Evolutionary conservation across 352 stramenopile genomes (phyloP), one percentile per base, ranked within the genome.

Genomic region (Hyphochytrium catenoides): DNA sequence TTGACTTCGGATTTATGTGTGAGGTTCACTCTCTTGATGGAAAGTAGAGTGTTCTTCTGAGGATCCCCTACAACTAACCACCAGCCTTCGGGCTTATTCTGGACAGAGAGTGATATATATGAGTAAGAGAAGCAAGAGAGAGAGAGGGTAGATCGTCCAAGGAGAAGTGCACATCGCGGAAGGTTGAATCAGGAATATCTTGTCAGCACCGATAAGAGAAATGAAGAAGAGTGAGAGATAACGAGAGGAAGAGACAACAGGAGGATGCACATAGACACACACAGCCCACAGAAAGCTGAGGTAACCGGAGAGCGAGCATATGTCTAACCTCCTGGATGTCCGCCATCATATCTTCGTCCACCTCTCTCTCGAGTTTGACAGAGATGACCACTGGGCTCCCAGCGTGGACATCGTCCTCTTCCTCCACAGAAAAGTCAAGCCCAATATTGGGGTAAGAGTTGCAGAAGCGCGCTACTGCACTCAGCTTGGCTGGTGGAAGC

Each of bases 401-500:
- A 16, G 70, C 72, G 3, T 66, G 70, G 16, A 97, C 51, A 38
- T 92, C 67, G 51, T 94, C 82, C 21, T 68, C 44, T 46, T 94
- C 78, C 26, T 79, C 46, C 16, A 98, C 63, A 46, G 82, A 65
- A 31, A 84, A 92, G 35, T 73, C 53, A 28, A 99, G 69, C 26
- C 94, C 93, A 39, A 99, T 75, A 43, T 96, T 92, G 8, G 93
- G 93, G 58, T 94, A 99, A 35, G 76, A 66, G 52, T 99, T 98
- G 59, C 91, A 99, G 59, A 98, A 99, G 35, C 82, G 74, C 6
- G 91, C 91, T n/a, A 98, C 76, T 22, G 95, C 77, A 22, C 77
- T 89, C 72, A 98, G 90, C 48, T 95, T 72, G 41, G 50, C 45
- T 8, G 81, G 70, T 1, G 64, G 53, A 11, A 93, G 62, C 48